Evolutionary conservation across 192 early-diverging fungal species (phyloP).

Genomic region (Backusella liffmaniae): DNA sequence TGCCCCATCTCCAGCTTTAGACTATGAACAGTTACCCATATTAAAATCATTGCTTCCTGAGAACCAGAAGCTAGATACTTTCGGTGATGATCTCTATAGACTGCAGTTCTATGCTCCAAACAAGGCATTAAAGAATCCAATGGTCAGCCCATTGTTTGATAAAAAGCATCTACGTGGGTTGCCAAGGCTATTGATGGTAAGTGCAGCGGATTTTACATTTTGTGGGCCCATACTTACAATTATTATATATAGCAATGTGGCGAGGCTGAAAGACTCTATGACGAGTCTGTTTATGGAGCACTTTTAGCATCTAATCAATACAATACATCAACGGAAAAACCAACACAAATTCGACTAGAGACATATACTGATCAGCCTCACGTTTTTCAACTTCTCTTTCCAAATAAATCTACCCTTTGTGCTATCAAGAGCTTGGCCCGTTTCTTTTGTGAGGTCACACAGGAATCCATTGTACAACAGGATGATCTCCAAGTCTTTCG

Average conservation of each 20-base stretch:
- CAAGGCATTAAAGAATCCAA: conserved; percentile 37
- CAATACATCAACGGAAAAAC: neutral
- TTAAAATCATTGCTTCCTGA: neutral
- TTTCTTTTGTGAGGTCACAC: conserved; percentile 15
- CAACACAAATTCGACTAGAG: conserved; percentile 37
- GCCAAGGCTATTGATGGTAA: conserved; percentile 46
- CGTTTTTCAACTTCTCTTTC: conserved; percentile 42
- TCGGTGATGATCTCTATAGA: conserved; percentile 25
- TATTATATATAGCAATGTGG: conserved; percentile 37
- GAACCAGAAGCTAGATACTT: neutral
- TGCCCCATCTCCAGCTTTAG: conserved; percentile 27
- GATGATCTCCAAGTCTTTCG: neutral
- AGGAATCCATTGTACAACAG: neutral
- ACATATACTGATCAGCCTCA: conserved; percentile 55
- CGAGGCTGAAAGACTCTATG: conserved; percentile 41
- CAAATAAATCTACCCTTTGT: conserved; percentile 1
- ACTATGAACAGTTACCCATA: conserved; percentile 22
- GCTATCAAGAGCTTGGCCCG: conserved; percentile 19
- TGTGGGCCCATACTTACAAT: neutral
- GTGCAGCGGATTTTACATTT: neutral
- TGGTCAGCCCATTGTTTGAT: conserved; percentile 47
- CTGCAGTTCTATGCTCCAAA: conserved; percentile 50
- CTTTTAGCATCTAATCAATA: conserved; percentile 30
- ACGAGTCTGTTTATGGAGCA: conserved; percentile 47
- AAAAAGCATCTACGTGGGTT: conserved; percentile 34